Conservation (phyloP, 768 basidiomycete species). For the Mycena kentingensis region DNA sequence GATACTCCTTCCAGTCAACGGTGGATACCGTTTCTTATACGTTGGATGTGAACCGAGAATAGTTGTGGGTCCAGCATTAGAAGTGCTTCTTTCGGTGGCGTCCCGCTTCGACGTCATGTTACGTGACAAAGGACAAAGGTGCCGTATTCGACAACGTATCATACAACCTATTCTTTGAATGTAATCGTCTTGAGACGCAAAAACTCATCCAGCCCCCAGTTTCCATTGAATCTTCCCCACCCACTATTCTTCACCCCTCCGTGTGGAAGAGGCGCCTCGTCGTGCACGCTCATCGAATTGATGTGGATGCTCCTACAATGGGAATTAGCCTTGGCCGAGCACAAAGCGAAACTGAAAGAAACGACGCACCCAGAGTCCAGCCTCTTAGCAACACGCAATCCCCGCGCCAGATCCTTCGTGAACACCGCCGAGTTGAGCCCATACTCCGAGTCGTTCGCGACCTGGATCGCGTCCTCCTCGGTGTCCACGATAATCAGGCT, state of each 20-base stretch:
- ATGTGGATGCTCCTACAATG: slow-evolving; percentile 14
- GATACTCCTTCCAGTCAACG: too few species aligned
- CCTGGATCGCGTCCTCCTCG: slow-evolving; percentile 20
- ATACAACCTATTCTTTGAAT: slow-evolving; percentile 8
- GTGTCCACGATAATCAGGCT: slow-evolving; percentile 15
- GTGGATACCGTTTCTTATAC: too few species aligned
- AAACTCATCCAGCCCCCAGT: slow-evolving; percentile 19
- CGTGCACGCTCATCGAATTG: slow-evolving; percentile 20
- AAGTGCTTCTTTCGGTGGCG: too few species aligned
- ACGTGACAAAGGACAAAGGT: too few species aligned
- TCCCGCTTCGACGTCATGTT: too few species aligned
- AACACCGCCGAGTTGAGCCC: slow-evolving; percentile 20
- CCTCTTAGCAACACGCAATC: slow-evolving; percentile 17
- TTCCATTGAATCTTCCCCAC: slow-evolving; percentile 21
- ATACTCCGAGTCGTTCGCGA: slow-evolving; percentile 21
- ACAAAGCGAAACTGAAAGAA: neutral
- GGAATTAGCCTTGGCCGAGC: neutral
- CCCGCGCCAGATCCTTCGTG: slow-evolving; percentile 15
- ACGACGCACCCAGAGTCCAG: slow-evolving; percentile 18
- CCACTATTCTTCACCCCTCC: slow-evolving; percentile 19
- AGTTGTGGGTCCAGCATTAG: too few species aligned
- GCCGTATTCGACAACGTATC: too few species aligned
- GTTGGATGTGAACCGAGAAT: too few species aligned
- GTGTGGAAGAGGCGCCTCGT: slow-evolving; percentile 19
- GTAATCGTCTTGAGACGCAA: slow-evolving; percentile 20